Conservation (phyloP, 345 rosid species). For the Eucalyptus decipiens region DNA sequence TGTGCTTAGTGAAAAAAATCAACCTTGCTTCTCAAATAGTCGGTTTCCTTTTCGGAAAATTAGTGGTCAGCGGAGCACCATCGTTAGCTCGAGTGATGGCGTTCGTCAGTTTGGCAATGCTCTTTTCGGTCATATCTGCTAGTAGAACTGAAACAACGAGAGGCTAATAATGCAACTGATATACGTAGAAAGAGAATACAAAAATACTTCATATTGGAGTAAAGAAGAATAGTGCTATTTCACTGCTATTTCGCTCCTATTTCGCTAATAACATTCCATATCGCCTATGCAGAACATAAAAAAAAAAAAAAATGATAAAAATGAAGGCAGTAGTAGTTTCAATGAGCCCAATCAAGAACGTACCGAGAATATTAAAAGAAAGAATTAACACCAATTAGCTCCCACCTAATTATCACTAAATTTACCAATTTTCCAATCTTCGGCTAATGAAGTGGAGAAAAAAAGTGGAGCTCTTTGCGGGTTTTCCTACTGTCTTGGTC, state of each 20-base stretch:
- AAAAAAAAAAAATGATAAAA: too few relatives aligned
- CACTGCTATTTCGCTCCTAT: rapidly evolving
- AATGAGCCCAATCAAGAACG: background rate
- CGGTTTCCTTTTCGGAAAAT: too few relatives aligned
- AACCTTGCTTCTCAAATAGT: background rate
- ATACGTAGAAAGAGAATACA: too few relatives aligned
- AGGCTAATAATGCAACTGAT: too few relatives aligned
- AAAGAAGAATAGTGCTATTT: too few relatives aligned
- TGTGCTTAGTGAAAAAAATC: background rate
- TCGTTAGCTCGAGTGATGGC: too few relatives aligned
- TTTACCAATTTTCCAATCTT: background rate
- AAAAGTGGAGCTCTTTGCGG: background rate
- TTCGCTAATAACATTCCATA: too few relatives aligned
- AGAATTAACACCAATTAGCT: background rate
- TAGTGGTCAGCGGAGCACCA: background rate
- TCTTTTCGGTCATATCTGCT: background rate
- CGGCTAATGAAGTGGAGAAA: background rate
- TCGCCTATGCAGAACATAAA: too few relatives aligned
- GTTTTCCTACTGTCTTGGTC: background rate
- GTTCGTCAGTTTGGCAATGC: too few relatives aligned
- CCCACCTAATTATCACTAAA: background rate
- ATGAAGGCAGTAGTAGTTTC: background rate
- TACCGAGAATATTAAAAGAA: background rate
- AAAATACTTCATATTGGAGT: too few relatives aligned
- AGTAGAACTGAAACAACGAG: too few relatives aligned